Conservation (phyloP, 2,329 filamentous ascomycete genomes). For the Conoideocrella luteorostrata region DNA sequence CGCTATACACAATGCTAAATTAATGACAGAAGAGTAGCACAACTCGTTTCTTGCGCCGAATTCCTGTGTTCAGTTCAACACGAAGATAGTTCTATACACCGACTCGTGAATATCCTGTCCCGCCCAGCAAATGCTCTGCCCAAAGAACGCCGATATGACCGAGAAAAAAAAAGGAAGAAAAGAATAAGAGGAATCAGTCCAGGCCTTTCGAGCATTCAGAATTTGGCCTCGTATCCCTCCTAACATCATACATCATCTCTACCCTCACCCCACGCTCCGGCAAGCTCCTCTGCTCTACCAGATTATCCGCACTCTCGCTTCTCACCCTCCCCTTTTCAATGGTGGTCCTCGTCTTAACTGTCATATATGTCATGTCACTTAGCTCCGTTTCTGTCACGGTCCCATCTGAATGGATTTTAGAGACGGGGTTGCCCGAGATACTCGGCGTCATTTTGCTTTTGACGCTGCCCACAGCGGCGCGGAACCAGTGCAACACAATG, state of each 20-base stretch:
- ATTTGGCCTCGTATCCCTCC: constrained; percentile 10
- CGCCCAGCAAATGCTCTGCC: too few species aligned
- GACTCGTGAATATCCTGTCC: too few species aligned
- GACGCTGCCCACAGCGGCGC: constrained; percentile 5
- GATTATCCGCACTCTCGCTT: constrained; percentile 9
- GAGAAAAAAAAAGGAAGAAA: too few species aligned
- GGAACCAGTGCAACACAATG: constrained; percentile 11
- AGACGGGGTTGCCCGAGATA: constrained; percentile 4
- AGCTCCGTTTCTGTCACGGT: constrained; percentile 10
- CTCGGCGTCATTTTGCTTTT: constrained; percentile 1
- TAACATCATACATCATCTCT: constrained; percentile 13
- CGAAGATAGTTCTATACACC: too few species aligned
- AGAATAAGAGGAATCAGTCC: too few species aligned
- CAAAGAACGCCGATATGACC: too few species aligned
- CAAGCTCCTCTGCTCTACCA: constrained; percentile 9
- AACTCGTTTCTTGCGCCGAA: too few species aligned
- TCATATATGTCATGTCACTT: constrained; percentile 10
- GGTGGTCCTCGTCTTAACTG: constrained; percentile 13
- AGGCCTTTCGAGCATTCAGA: constrained; percentile 4
- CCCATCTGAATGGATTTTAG: background rate
- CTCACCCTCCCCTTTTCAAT: constrained; percentile 6
- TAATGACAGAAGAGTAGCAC: background rate
- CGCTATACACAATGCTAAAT: too few species aligned
- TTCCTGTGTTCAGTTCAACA: too few species aligned
- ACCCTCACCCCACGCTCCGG: constrained; percentile 10